Conservation (phyloP, 148 eudicot species). For the Silene conica region DNA sequence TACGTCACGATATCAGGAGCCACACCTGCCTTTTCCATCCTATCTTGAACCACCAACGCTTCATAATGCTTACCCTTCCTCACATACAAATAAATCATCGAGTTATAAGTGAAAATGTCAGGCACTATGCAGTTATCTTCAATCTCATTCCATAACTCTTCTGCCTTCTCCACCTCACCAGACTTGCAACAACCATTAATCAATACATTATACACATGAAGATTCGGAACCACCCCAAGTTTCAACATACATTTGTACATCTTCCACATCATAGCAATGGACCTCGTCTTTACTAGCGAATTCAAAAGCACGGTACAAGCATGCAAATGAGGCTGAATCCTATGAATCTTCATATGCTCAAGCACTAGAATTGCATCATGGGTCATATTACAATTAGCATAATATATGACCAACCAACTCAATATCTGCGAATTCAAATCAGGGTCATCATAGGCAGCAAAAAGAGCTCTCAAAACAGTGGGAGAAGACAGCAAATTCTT, state of each 20-base stretch:
- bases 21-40: slow-evolving; percentile 65
- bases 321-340: slow-evolving; percentile 59
- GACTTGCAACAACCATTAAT: slow-evolving; percentile 83
- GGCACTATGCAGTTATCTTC: slow-evolving; percentile 53
- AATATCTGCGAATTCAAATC: slow-evolving; percentile 65
- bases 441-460: slow-evolving; percentile 28
- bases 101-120: slow-evolving; percentile 78
- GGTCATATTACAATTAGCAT: slow-evolving; percentile 58
- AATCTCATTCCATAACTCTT: slow-evolving; percentile 67
- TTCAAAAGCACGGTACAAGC: slow-evolving; percentile 81
- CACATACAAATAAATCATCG: slow-evolving; percentile 74
- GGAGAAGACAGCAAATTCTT: slow-evolving; percentile 61
- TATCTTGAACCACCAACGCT: slow-evolving; percentile 70
- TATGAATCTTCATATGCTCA: slow-evolving; percentile 68
- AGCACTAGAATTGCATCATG: slow-evolving; percentile 79
- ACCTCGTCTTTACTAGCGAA: slow-evolving; percentile 61
- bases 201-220: slow-evolving; percentile 73
- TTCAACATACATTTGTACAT: slow-evolving; percentile 62
- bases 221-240: slow-evolving; percentile 66
- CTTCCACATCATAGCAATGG: slow-evolving; percentile 62
- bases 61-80: slow-evolving; percentile 84
- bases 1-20: slow-evolving; percentile 78
- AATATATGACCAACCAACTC: slow-evolving; percentile 88
- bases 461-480: slow-evolving; percentile 58
- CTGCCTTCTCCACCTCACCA: slow-evolving; percentile 68